Conservation (phyloP, 169 alveolate species). For the Cryptosporidium bovis region DNA sequence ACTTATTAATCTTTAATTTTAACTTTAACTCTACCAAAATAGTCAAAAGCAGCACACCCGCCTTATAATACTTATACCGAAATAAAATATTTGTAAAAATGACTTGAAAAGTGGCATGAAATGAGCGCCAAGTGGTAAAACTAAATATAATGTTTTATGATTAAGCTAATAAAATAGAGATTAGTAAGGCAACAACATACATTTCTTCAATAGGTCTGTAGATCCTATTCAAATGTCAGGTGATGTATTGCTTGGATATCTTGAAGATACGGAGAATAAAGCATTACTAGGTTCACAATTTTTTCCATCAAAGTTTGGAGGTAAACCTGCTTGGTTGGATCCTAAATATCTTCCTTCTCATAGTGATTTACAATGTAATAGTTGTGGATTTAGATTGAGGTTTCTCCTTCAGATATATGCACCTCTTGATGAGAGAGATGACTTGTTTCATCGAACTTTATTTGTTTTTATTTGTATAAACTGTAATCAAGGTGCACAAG, state of each 20-base stretch:
- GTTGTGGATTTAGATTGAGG: conserved; percentile 57
- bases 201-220: background rate
- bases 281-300: conserved; percentile 1
- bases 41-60: background rate
- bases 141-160: background rate
- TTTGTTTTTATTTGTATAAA: conserved; percentile 55
- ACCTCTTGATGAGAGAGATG: conserved; percentile 65
- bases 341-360: conserved; percentile 73
- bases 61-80: background rate
- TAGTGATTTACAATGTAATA: conserved; percentile 35
- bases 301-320: conserved; percentile 80
- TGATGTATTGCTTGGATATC: conserved; percentile 57
- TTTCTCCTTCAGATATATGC: conserved; percentile 68
- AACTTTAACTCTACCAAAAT: background rate
- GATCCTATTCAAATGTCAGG: background rate
- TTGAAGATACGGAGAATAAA: conserved; percentile 30
- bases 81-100: background rate
- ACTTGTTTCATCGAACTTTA: conserved; percentile 50
- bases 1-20: background rate
- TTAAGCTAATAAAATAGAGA: background rate
- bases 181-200: background rate
- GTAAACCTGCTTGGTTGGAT: conserved; percentile 78
- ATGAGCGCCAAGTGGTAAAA: background rate
- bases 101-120: background rate
- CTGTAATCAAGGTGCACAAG: conserved; percentile 40